Base-by-base conservation (phyloP, 148 eudicot species). In the Persicaria tinctoria region DNA sequence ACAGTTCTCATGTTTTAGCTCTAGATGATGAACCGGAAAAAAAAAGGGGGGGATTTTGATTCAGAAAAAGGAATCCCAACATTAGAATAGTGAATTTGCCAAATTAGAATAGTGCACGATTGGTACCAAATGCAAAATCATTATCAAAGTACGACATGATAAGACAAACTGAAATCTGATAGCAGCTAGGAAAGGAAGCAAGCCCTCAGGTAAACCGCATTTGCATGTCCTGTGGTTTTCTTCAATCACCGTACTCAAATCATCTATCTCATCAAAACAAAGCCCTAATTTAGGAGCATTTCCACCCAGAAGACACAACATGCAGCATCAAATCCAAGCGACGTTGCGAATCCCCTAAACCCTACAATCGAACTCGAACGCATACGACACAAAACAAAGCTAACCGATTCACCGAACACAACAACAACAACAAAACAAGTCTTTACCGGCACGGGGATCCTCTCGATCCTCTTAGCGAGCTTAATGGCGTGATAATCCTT, bases 391-490 rank as follows among this genome's bases (percentile, higher is more conserved):
- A 66, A 13, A 13, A 66, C 6, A 57, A 6, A n/a, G 20, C 8
- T 27, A 5, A 66, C 5, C 5, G 17, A 66, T 27, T 4, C 44
- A 63, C 32, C n/a, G 16, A 66, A 14, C 6, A 41, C 17, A 44
- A 41, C 5, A 8, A 23, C 27, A 23, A 23, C 27, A 23, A 32
- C 41, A 14, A 44, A 44, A 12, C 17, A 41, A 11, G 32, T 23
- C n/a, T 5, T 62, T n/a, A 93, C 98, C 88, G 88, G 80, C 1
- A 94, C 92, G 4, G 96, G 96, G 32, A 94, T 74, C 50, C 93
- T 87, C 71, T 91, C 80, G 74, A 94, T 90, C 73, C 96, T 83
- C 7, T 76, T 50, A 59, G 96, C 96, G 78, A 94, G 77, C 48
- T 87, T 87, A 44, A 86, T 80, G 75, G 98, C 98, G 84, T 85